phyloP scores from a whole-genome alignment of 768 basidiomycete genomes.

The Suillus discolor region DNA sequence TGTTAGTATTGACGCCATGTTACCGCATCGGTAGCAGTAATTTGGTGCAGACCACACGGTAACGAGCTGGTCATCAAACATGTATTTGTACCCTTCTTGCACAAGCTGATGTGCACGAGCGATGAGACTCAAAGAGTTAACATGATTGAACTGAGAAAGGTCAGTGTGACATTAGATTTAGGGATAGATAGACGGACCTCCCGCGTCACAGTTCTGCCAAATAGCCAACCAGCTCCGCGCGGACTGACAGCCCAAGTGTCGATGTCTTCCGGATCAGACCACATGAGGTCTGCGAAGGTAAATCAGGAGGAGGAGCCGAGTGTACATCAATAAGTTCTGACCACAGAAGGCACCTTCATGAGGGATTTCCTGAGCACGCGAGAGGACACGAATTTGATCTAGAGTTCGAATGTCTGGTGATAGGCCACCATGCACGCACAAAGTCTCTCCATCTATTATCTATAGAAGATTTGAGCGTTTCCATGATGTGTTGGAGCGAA shows the following conservation, averaged over 20 bases:
- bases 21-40: conserved; percentile 86
- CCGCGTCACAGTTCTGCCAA: conserved; percentile 81
- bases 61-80: conserved; percentile 92
- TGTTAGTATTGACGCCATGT: conserved; percentile 89
- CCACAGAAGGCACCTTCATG: conserved; percentile 99
- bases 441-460: conserved; percentile 92
- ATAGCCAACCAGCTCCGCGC: conserved; percentile 94
- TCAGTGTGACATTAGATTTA: not conserved
- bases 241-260: conserved; percentile 98
- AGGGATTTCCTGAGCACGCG: conserved; percentile 96
- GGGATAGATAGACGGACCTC: conserved; percentile 53
- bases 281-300: conserved; percentile 82
- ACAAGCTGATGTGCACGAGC: conserved; percentile 97
- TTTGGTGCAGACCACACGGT: conserved; percentile 93
- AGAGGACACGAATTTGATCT: conserved; percentile 91
- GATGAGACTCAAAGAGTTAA: conserved; percentile 84
- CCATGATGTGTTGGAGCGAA: not conserved
- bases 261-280: conserved; percentile 96
- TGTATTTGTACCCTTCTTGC: conserved; percentile 94
- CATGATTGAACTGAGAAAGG: conserved; percentile 78
- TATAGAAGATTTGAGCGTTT: conserved; percentile 31
- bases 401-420: conserved; percentile 95
- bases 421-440: conserved; percentile 96
- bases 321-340: conserved; percentile 30
- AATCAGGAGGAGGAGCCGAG: not conserved